Conservation (phyloP, 2,329 filamentous ascomycete species). For the Ceratocystis lukuohia region DNA sequence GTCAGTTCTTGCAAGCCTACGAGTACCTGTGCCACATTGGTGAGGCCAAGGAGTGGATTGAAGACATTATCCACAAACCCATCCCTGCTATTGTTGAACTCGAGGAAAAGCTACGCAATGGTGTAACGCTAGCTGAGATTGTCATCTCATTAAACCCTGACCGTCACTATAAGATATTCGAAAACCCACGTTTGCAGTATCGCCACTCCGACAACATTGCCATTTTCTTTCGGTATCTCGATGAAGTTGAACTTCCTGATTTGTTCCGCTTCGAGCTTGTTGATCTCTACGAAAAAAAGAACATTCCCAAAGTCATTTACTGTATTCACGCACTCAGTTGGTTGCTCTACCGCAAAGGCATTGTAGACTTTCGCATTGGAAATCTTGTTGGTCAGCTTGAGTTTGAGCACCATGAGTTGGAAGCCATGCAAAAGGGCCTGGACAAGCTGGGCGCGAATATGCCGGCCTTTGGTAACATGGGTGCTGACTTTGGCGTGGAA, state of each 20-base stretch:
- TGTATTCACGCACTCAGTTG: slow-evolving; percentile 95
- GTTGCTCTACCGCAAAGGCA: slow-evolving; percentile 89
- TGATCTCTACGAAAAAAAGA: slow-evolving; percentile 98
- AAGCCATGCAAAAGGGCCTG: slow-evolving; percentile 91
- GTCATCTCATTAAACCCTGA: slow-evolving; percentile 78
- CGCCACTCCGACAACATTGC: slow-evolving; percentile 97
- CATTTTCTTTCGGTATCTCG: slow-evolving; percentile 85
- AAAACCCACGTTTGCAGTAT: slow-evolving; percentile 72
- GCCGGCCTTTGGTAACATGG: slow-evolving; percentile 97
- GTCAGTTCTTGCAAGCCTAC: slow-evolving; percentile 91
- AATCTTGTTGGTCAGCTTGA: slow-evolving; percentile 93
- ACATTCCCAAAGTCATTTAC: slow-evolving; percentile 97
- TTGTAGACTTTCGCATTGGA: slow-evolving; percentile 89
- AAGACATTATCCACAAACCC: slow-evolving; percentile 68
- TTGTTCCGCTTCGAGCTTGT: slow-evolving; percentile 95
- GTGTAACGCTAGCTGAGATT: slow-evolving; percentile 85
- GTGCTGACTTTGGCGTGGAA: slow-evolving; percentile 84
- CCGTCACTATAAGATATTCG: slow-evolving; percentile 68
- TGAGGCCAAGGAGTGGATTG: slow-evolving; percentile 98
- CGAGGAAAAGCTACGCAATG: slow-evolving; percentile 82
- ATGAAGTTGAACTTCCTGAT: slow-evolving; percentile 83
- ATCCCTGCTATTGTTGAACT: slow-evolving; percentile 88
- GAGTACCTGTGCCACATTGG: slow-evolving; percentile 98
- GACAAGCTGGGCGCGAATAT: slow-evolving; percentile 91
- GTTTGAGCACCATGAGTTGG: slow-evolving; percentile 94